Percentiles rank a stretch among this genome's conserved stretches.
Conservation (phyloP, 116 monocot species). For the Posidonia oceanica region DNA sequence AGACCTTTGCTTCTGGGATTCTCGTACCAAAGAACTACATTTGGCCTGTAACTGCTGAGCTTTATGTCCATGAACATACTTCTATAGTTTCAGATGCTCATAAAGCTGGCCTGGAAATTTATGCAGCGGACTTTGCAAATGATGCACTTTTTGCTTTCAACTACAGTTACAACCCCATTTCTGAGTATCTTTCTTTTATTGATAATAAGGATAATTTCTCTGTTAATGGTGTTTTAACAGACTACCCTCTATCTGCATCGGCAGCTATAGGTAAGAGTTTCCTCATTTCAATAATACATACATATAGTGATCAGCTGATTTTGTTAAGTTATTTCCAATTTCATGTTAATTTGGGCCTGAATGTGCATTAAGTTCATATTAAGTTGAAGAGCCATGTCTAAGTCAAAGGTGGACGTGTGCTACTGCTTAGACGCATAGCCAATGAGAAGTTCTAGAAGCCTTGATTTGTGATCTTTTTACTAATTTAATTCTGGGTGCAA, state of each 20-base stretch:
- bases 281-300: not conserved
- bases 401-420: too few relatives aligned
- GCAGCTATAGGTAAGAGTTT: constrained; percentile 42
- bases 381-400: too few relatives aligned
- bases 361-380: too few relatives aligned
- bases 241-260: constrained; percentile 53
- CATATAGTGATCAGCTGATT: not conserved
- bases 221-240: constrained; percentile 63
- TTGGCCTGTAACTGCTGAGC: constrained; percentile 32
- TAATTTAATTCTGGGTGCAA: too few relatives aligned
- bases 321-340: too few relatives aligned
- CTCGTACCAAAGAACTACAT: constrained; percentile 63
- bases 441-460: too few relatives aligned
- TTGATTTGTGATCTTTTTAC: too few relatives aligned
- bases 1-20: constrained; percentile 62
- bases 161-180: constrained; percentile 62
- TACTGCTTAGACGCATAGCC: too few relatives aligned
- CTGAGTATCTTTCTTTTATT: constrained; percentile 53
- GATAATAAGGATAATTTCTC: constrained; percentile 57
- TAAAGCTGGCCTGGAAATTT: constrained; percentile 47
- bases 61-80: constrained; percentile 29
- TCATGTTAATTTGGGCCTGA: too few relatives aligned
- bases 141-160: constrained; percentile 51
- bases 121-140: constrained; percentile 49
- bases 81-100: constrained; percentile 63